phyloP scores from a whole-genome alignment of 2,329 filamentous ascomycete species.

The Nemania sp. region DNA sequence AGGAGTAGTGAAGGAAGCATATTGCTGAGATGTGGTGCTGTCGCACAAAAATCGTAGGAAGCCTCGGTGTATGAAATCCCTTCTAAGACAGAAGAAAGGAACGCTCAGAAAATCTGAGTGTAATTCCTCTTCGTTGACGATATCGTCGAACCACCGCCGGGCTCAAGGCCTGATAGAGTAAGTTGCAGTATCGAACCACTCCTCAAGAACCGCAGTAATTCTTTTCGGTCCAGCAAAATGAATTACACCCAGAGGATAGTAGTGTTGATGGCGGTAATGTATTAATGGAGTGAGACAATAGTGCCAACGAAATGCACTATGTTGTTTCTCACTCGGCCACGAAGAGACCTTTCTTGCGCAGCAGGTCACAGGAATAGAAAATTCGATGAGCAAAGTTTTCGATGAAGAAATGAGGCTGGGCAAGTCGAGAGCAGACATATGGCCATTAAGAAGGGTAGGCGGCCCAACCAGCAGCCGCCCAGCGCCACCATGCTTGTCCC shows the following conservation, averaged over 20 bases:
- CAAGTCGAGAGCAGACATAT: constrained; percentile 22
- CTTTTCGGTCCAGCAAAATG: too few relatives aligned
- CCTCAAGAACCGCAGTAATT: neutral
- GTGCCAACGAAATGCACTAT: too few relatives aligned
- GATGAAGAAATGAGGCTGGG: constrained; percentile 22
- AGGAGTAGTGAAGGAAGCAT: constrained; percentile 54
- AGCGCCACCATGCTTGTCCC: constrained; percentile 13
- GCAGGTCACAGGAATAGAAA: neutral
- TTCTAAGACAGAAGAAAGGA: neutral
- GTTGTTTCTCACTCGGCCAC: too few relatives aligned
- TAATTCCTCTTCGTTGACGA: neutral
- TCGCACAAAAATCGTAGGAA: neutral
- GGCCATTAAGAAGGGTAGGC: constrained; percentile 23
- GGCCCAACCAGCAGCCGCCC: constrained; percentile 19
- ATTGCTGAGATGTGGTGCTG: constrained; percentile 22
- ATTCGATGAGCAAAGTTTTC: constrained; percentile 18
- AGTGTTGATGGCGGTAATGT: neutral
- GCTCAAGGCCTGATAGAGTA: neutral
- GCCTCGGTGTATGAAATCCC: too few relatives aligned
- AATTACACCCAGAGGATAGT: too few relatives aligned
- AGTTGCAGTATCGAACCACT: neutral
- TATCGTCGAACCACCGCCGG: neutral
- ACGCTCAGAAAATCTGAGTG: neutral
- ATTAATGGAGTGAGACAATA: too few relatives aligned
- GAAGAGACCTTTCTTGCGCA: too few relatives aligned